phyloP scores from a whole-genome alignment of 257 asterid species.

The Capsicum baccatum region DNA sequence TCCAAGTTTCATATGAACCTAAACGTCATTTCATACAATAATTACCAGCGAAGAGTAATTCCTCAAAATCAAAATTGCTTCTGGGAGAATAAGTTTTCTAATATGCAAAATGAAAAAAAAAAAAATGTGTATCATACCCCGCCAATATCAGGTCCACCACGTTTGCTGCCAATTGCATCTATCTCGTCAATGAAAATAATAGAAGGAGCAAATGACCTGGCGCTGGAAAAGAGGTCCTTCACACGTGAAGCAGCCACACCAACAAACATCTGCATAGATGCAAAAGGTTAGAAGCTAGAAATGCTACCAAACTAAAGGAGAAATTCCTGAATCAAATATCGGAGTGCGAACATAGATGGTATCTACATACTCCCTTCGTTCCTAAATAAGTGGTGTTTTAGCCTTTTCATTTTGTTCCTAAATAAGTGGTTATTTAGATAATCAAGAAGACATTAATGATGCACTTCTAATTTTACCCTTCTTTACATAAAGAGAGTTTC shows the following conservation, averaged over 20 bases:
- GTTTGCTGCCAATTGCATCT: conserved; percentile 99
- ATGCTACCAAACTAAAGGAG: conserved; percentile 9
- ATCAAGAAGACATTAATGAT: no score
- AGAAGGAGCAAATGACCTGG: conserved; percentile 96
- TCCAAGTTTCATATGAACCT: neutral
- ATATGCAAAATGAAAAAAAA: neutral
- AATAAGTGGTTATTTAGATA: no score
- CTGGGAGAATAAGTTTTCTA: neutral
- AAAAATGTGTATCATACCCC: conserved; percentile 73
- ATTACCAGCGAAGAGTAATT: neutral
- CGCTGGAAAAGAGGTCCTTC: conserved; percentile 94
- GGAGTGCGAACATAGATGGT: neutral
- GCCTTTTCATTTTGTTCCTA: no score
- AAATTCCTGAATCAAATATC: conserved; percentile 15
- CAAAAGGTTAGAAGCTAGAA: conserved; percentile 23
- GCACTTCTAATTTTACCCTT: no score
- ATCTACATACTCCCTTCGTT: neutral
- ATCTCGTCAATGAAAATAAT: conserved; percentile 97
- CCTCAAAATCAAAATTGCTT: neutral
- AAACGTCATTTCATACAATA: neutral
- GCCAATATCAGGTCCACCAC: conserved; percentile 99
- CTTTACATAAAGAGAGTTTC: no score
- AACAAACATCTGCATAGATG: conserved; percentile 85
- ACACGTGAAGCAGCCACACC: conserved; percentile 99
- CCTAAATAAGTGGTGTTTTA: no score